These are phyloP conservation scores for Excoecaria agallocha DNA, from an alignment of 345 rosid species.

Conservation along the genomic window DNA sequence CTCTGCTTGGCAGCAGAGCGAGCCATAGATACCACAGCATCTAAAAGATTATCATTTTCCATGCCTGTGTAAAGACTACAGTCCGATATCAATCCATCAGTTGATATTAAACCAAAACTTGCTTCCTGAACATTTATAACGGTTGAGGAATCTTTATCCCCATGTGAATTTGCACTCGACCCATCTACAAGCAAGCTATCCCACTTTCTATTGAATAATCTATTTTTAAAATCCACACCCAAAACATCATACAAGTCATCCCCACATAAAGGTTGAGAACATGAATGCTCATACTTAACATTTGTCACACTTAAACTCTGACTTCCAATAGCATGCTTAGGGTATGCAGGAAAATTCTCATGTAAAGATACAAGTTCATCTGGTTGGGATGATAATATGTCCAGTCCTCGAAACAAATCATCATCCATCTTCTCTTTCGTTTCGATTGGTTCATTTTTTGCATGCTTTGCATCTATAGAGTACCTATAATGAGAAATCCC, in stretches of 20 bases:
- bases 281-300: conserved; percentile 30
- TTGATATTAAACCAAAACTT: conserved; percentile 39
- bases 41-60: conserved; percentile 72
- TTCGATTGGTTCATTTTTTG: conserved; percentile 21
- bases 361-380: conserved; percentile 20
- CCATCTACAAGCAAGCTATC: conserved; percentile 28
- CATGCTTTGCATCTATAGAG: conserved; percentile 20
- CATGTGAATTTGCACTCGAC: conserved; percentile 30
- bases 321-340: conserved; percentile 29
- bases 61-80: conserved; percentile 26
- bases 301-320: conserved; percentile 19
- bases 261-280: conserved; percentile 46
- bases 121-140: conserved; percentile 35
- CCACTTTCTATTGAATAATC: conserved; percentile 40
- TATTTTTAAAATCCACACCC: conserved; percentile 68
- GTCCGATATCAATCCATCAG: conserved; percentile 36
- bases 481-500: conserved; percentile 21
- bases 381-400: conserved; percentile 19
- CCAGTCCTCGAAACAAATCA: conserved; percentile 34
- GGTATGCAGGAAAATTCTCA: conserved; percentile 26
- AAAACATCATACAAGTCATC: conserved; percentile 77
- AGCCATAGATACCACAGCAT: conserved; percentile 82
- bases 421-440: conserved; percentile 29
- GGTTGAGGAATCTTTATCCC: conserved; percentile 35
- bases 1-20: conserved; percentile 57